Percentiles rank a stretch among this genome's conserved stretches.
phyloP scores from a whole-genome alignment of 345 rosid species.

The Citrus medica region DNA sequence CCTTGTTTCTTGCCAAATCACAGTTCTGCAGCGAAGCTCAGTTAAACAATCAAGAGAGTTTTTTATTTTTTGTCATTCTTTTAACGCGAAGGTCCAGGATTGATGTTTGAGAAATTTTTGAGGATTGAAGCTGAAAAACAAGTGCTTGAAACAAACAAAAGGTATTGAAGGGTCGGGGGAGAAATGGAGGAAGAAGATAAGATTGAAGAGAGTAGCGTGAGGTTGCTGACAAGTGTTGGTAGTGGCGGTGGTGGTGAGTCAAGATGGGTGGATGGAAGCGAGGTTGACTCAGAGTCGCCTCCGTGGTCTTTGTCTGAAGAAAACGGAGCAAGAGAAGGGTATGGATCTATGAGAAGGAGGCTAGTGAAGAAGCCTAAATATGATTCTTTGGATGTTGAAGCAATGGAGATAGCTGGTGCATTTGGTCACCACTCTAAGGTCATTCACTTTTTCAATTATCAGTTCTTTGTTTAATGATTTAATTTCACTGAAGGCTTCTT shows the following conservation, averaged over 20 bases:
- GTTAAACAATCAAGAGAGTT: no score
- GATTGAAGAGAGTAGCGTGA: constrained; percentile 66
- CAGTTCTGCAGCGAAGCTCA: background rate
- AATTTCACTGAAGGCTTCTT: background rate
- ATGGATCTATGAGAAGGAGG: constrained; percentile 70
- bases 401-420: constrained; percentile 83
- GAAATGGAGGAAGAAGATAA: constrained; percentile 63
- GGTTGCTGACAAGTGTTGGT: constrained; percentile 28
- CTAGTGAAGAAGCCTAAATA: constrained; percentile 63
- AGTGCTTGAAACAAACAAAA: background rate
- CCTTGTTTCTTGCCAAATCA: background rate
- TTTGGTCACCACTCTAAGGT: constrained; percentile 61
- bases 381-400: constrained; percentile 93
- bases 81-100: no score
- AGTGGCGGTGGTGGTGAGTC: constrained; percentile 54
- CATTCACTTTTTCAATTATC: background rate
- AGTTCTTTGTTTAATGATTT: background rate
- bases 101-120: background rate
- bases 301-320: constrained; percentile 38
- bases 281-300: constrained; percentile 67
- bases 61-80: no score
- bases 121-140: background rate
- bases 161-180: constrained; percentile 11
- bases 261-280: constrained; percentile 96
- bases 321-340: constrained; percentile 35